Evolutionary conservation across 495 filamentous ascomycete genomes (phyloP).

Genomic region (Penicillium argentinense): DNA sequence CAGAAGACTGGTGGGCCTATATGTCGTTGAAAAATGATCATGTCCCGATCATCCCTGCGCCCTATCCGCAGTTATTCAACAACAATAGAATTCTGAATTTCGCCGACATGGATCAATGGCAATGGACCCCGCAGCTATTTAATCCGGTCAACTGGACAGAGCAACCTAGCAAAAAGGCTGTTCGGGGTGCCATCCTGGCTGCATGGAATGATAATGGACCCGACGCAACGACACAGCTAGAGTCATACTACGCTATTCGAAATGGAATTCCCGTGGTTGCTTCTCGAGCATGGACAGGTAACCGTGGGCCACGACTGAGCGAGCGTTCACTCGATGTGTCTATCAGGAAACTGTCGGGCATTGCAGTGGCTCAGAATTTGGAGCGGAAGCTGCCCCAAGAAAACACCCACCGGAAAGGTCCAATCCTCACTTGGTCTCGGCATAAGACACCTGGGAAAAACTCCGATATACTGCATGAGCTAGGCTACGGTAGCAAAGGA

Average conservation of each 20-base stretch:
- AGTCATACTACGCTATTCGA: conserved; percentile 53
- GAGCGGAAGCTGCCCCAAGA: conserved; percentile 33
- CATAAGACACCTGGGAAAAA: background rate
- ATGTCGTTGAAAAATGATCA: conserved; percentile 57
- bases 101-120: conserved; percentile 38
- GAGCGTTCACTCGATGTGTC: conserved; percentile 22
- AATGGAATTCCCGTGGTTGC: conserved; percentile 50
- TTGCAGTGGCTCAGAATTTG: conserved; percentile 50
- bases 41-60: conserved; percentile 50
- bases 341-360: conserved; percentile 36
- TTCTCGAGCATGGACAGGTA: conserved; percentile 46
- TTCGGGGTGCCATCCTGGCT: conserved; percentile 52
- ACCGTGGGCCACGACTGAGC: conserved; percentile 33
- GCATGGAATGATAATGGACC: conserved; percentile 60
- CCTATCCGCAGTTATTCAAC: conserved; percentile 56
- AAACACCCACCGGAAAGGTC: background rate
- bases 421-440: conserved; percentile 10
- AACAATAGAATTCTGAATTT: conserved; percentile 49
- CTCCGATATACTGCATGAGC: background rate
- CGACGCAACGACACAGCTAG: conserved; percentile 55
- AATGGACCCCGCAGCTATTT: conserved; percentile 52
- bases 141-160: conserved; percentile 45
- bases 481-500: conserved; percentile 50
- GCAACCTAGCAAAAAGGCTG: conserved; percentile 27
- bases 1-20: conserved; percentile 59